Conservation (phyloP, 495 filamentous ascomycete genomes). For the Aspergillus olivimuriae region DNA sequence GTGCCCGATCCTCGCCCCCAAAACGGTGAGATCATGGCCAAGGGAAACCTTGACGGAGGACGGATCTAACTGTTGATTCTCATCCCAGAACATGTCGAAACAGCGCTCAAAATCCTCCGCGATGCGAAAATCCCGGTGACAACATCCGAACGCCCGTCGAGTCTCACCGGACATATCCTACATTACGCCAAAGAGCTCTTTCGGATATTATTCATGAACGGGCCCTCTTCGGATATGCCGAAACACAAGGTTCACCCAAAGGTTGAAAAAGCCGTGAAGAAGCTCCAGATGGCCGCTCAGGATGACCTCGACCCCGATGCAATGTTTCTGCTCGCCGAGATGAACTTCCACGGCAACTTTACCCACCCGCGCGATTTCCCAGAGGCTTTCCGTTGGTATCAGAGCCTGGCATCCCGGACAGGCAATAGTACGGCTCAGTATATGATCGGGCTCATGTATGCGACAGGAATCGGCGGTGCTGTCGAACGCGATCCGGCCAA, state of each 20-base stretch:
- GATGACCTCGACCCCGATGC: constrained; percentile 73
- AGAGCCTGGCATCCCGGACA: constrained; percentile 64
- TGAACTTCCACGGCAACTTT: constrained; percentile 96
- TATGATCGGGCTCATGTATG: constrained; percentile 96
- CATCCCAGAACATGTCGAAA: constrained; percentile 28
- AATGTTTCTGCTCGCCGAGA: constrained; percentile 82
- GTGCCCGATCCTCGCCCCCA: constrained; percentile 16
- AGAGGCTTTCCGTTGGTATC: constrained; percentile 76
- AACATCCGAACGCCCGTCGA: constrained; percentile 32
- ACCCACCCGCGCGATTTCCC: constrained; percentile 79
- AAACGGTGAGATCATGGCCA: constrained; percentile 31
- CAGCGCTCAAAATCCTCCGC: constrained; percentile 30
- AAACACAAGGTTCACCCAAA: constrained; percentile 24
- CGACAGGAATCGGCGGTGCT: constrained; percentile 77
- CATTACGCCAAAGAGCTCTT: constrained; percentile 45
- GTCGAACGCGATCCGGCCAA: constrained; percentile 88
- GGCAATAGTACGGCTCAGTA: constrained; percentile 90
- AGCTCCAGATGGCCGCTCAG: constrained; percentile 69
- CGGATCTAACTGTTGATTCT: no score
- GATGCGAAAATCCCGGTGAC: constrained; percentile 21
- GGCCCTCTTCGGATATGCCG: constrained; percentile 24
- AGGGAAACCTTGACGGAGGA: no score
- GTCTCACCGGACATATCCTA: constrained; percentile 39
- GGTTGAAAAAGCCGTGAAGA: constrained; percentile 53
- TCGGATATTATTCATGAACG: constrained; percentile 46